Evolutionary conservation across 2,329 filamentous ascomycete genomes (phyloP).

Genomic region (Pseudogymnoascus sp.): DNA sequence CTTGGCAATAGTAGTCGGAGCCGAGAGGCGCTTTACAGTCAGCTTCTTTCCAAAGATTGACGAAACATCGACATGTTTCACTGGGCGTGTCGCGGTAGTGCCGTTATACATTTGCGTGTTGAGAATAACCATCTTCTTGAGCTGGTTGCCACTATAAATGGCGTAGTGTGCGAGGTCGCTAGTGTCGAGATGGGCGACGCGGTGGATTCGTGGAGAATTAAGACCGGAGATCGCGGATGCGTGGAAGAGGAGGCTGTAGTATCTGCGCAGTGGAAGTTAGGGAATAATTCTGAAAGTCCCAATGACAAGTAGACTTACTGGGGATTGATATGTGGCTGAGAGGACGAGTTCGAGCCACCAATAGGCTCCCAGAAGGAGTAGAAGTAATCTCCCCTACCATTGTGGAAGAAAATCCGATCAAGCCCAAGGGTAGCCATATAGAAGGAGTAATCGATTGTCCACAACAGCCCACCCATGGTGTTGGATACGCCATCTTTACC

Average conservation of each 20-base stretch:
- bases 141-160: background rate
- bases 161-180: background rate
- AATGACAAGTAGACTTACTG: background rate
- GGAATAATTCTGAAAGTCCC: background rate
- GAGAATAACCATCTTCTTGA: background rate
- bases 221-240: background rate
- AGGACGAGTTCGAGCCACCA: background rate
- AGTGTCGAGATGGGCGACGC: background rate
- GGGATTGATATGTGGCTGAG: background rate
- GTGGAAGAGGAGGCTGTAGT: background rate
- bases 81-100: background rate
- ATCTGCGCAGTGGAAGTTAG: background rate
- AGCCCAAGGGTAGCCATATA: slow-evolving; percentile 20
- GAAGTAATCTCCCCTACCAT: background rate
- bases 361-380: slow-evolving; percentile 18
- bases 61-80: background rate
- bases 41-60: background rate
- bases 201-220: background rate
- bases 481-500: slow-evolving; percentile 21
- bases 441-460: slow-evolving; percentile 22
- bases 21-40: background rate
- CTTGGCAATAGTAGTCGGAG: background rate
- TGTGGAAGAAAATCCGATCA: slow-evolving; percentile 19
- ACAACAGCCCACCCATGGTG: slow-evolving; percentile 22
- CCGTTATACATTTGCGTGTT: background rate